Base-by-base conservation (phyloP, 495 filamentous ascomycete genomes). In the Penicillium daleae region DNA sequence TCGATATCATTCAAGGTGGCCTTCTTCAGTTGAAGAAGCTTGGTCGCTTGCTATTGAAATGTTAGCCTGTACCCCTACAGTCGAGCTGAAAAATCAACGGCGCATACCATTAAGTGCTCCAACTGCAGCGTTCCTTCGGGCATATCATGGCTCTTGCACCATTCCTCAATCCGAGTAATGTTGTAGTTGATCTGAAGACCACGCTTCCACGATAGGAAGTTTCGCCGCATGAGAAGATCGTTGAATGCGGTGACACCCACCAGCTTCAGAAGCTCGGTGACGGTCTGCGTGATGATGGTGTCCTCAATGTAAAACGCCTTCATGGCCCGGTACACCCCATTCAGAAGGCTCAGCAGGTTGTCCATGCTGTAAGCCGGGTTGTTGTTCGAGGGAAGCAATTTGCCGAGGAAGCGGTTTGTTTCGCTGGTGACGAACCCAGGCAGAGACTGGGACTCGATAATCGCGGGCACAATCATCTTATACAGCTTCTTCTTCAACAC, bases 121-220 rank as follows among this genome's bases (percentile, higher is more conserved):
- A 99, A 85, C 78, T 98, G 92, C 57, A 99, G 83, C 50, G 93
- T 98, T 33, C 96, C 96, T 78, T 98, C 94, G 6, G 96, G 96
- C 93, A 99, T 97, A 69, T 98, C 96, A 75, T 99, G 96, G 71
- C 93, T 97, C 85, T 99, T 99, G 78, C 96, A 99, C 96, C 96
- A 99, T 78, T 99, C 96, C 76, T 99, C 96, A 59, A 99, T 98
- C 32, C 96, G 87, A 26, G 96, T 99, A 72, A 99, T 99, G 78
- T 99, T 98, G 82, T 99, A 99, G 78, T 99, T 99, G 79, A 99
- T 99, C 80, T 99, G 96, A 51, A 99, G 82, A 60, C 96, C 96
- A 73, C 96, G 90, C 82, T 99, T 99, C 96, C 96, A 99, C 15
- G 93, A 97, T 58, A 99, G 86, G 85, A 99, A 99, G 75, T 97